A percentile compares a stretch with the other conserved stretches of the same genome.
Evolutionary conservation across 345 rosid genomes (phyloP).

Genomic region (Iberis pinnata): DNA sequence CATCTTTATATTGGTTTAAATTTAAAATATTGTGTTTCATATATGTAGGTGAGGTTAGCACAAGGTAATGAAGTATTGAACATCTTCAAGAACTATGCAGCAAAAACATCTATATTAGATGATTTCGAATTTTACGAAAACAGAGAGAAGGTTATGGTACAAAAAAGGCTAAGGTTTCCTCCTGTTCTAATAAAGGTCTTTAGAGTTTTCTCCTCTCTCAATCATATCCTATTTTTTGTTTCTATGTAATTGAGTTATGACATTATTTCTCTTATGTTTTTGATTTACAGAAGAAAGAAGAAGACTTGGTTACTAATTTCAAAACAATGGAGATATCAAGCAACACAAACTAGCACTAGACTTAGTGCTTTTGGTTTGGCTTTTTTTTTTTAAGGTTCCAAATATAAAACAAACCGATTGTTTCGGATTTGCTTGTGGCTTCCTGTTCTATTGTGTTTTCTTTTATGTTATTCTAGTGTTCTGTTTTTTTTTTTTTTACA

Average conservation of each 20-base stretch:
- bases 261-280: neutral
- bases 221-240: neutral
- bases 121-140: constrained; percentile 62
- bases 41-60: constrained; percentile 43
- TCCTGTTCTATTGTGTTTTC: constrained; percentile 1
- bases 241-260: constrained; percentile 5
- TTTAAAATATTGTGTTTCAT: neutral
- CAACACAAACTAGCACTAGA: constrained; percentile 12
- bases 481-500: constrained; percentile 10
- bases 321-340: constrained; percentile 19
- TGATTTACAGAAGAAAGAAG: constrained; percentile 28
- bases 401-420: constrained; percentile 14
- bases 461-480: neutral
- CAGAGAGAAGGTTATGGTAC: constrained; percentile 56
- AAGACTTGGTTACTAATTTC: constrained; percentile 27
- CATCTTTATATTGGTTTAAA: neutral
- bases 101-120: constrained; percentile 55
- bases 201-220: neutral
- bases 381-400: constrained; percentile 15
- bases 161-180: constrained; percentile 43
- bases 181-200: constrained; percentile 18
- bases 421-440: constrained; percentile 24
- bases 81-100: constrained; percentile 47
- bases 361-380: constrained; percentile 14
- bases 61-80: constrained; percentile 57